Percentiles rank a stretch among this genome's conserved stretches.
These are phyloP conservation scores for Neofusicoccum umdonicola DNA, from an alignment of 2,329 filamentous ascomycete genomes.

Conservation along the genomic window DNA sequence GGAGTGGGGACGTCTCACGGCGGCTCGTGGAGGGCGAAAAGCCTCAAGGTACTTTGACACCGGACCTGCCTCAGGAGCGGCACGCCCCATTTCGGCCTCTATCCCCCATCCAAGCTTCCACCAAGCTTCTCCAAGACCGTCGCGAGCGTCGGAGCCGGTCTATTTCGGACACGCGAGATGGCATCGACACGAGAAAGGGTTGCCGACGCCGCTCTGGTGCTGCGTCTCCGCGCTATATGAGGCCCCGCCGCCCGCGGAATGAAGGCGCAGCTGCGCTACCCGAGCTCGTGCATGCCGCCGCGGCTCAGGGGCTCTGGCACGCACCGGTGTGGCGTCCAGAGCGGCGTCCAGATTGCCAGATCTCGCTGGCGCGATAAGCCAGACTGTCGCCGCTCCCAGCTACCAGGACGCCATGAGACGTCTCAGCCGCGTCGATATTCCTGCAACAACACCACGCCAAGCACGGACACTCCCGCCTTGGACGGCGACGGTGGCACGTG, in stretches of 20 bases:
- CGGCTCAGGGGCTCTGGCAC: not conserved
- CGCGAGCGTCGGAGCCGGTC: not conserved
- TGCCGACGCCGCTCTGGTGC: not conserved
- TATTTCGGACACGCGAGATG: not conserved
- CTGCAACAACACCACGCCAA: constrained; percentile 4
- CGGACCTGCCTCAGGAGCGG: constrained; percentile 5
- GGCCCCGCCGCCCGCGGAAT: not conserved
- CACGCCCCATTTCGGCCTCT: not conserved
- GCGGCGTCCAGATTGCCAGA: no score
- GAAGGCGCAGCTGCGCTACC: no score
- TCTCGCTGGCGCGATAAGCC: no score
- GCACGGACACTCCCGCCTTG: not conserved
- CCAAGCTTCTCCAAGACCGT: constrained; percentile 1
- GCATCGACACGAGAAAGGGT: not conserved
- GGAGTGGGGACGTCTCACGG: not conserved
- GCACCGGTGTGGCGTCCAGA: no score
- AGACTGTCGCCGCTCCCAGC: not conserved
- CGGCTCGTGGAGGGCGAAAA: not conserved
- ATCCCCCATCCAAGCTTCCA: not conserved
- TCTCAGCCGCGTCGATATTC: constrained; percentile 4
- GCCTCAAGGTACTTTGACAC: constrained; percentile 6
- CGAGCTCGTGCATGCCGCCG: not conserved
- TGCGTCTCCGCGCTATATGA: not conserved
- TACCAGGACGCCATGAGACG: constrained; percentile 10
- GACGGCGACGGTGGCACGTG: not conserved